phyloP scores from a whole-genome alignment of 768 basidiomycete genomes.

The Pluteus cervinus region DNA sequence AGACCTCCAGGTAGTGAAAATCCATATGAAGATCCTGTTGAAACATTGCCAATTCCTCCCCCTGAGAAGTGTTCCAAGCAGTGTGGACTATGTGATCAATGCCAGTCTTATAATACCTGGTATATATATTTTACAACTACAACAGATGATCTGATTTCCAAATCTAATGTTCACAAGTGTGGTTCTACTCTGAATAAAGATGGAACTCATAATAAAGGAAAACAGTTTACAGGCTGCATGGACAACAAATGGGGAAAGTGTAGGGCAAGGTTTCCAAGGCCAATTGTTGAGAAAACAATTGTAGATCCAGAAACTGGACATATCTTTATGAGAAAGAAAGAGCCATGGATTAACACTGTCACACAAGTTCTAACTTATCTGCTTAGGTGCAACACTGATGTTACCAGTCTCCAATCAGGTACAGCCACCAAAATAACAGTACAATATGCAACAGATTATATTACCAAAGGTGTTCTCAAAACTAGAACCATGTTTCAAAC shows the following conservation, averaged over 20 bases:
- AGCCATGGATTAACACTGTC: slow-evolving; percentile 23
- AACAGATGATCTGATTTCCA: slow-evolving; percentile 19
- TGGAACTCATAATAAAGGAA: slow-evolving; percentile 9
- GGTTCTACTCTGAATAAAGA: slow-evolving; percentile 9
- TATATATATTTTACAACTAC: slow-evolving; percentile 11
- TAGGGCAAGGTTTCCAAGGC: slow-evolving; percentile 26
- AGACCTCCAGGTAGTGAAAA: too few relatives aligned
- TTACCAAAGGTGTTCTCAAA: slow-evolving; percentile 26
- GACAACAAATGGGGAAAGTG: slow-evolving; percentile 22
- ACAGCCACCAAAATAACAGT: slow-evolving; percentile 12
- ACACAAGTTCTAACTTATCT: slow-evolving; percentile 12
- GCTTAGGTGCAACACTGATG: slow-evolving; percentile 29
- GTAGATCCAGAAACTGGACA: slow-evolving; percentile 21
- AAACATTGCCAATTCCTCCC: slow-evolving; percentile 16
- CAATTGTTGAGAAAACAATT: slow-evolving; percentile 10
- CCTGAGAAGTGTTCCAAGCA: slow-evolving; percentile 4
- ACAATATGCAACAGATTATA: slow-evolving; percentile 30
- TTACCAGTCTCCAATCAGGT: too few relatives aligned
- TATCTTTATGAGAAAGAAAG: slow-evolving; percentile 22
- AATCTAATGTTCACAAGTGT: slow-evolving; percentile 25
- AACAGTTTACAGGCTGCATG: background rate
- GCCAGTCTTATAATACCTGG: slow-evolving; percentile 18
- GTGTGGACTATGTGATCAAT: slow-evolving; percentile 1
- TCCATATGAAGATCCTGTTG: slow-evolving; percentile 17
- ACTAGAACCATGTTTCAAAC: slow-evolving; percentile 20